phyloP scores from a whole-genome alignment of 805 yeast species.

The Spathaspora sp. region DNA sequence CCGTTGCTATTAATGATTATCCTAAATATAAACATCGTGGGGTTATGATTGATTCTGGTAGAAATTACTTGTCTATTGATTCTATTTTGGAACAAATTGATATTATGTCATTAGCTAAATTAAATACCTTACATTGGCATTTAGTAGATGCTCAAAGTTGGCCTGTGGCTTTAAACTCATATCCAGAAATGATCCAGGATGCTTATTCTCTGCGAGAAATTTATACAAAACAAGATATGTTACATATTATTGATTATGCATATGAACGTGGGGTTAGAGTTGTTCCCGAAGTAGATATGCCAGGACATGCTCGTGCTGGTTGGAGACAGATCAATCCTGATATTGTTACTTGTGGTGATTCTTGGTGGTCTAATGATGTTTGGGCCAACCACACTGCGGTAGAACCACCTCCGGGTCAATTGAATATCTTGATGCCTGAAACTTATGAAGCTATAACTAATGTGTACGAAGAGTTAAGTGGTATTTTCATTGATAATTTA shows the following conservation, averaged over 20 bases:
- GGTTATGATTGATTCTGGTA: constrained; percentile 33
- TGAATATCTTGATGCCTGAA: constrained; percentile 27
- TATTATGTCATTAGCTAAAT: constrained; percentile 32
- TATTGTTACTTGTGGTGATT: constrained; percentile 27
- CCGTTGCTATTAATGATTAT: constrained; percentile 28
- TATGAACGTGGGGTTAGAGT: constrained; percentile 34
- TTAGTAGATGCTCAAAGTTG: constrained; percentile 37
- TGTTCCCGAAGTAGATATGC: constrained; percentile 40
- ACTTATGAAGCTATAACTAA: constrained; percentile 30
- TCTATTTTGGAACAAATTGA: constrained; percentile 33
- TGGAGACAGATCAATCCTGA: constrained; percentile 26
- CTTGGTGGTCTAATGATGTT: constrained; percentile 22
- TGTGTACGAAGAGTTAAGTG: constrained; percentile 29
- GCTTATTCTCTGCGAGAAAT: constrained; percentile 31
- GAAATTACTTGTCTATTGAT: constrained; percentile 28
- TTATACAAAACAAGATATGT: constrained; percentile 24
- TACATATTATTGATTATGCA: constrained; percentile 27
- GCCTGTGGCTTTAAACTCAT: constrained; percentile 29
- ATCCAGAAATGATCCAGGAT: constrained; percentile 36
- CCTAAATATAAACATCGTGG: constrained; percentile 39
- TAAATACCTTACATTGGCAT: constrained; percentile 42
- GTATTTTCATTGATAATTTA: constrained; percentile 29
- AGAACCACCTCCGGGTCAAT: constrained; percentile 41
- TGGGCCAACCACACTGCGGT: constrained; percentile 20
- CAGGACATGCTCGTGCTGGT: constrained; percentile 41